These are phyloP conservation scores for Phlyctochytrium arcticum DNA, from an alignment of 192 early-diverging fungal species.

Conservation along the genomic window DNA sequence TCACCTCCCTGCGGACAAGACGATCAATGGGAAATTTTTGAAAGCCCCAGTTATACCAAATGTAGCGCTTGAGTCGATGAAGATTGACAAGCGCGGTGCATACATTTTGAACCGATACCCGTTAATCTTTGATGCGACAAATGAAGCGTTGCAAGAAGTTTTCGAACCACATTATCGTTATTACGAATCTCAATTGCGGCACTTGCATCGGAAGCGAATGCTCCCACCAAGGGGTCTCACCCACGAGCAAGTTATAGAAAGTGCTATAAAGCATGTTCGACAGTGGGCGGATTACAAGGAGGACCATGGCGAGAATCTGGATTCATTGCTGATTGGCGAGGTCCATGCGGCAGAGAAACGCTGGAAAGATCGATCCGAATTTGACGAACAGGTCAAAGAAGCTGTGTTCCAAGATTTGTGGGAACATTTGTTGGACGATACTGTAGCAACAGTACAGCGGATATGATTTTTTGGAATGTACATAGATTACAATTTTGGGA, in stretches of 20 bases:
- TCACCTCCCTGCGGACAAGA: not conserved
- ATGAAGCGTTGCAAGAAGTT: constrained; percentile 3
- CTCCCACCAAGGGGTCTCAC: not conserved
- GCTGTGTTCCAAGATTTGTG: not conserved
- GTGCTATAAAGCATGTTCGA: not conserved
- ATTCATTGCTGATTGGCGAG: constrained; percentile 31
- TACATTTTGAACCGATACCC: constrained; percentile 7
- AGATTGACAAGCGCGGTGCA: not conserved
- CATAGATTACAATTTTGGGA: no score
- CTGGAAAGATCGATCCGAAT: constrained; percentile 17
- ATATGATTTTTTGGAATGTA: no score
- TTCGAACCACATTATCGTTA: no score
- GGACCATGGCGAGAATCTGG: constrained; percentile 35
- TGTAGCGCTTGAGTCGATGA: not conserved
- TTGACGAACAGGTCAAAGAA: constrained; percentile 7
- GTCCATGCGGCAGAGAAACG: constrained; percentile 24
- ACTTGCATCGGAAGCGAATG: not conserved
- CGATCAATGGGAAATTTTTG: not conserved
- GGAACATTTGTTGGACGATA: constrained; percentile 8
- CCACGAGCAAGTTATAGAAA: not conserved
- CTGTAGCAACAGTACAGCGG: not conserved
- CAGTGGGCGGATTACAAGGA: constrained; percentile 27
- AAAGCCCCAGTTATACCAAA: not conserved
- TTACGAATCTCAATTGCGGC: not conserved
- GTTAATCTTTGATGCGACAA: not conserved